Conservation (phyloP, 257 asterid species). For the Misopates orontium region DNA sequence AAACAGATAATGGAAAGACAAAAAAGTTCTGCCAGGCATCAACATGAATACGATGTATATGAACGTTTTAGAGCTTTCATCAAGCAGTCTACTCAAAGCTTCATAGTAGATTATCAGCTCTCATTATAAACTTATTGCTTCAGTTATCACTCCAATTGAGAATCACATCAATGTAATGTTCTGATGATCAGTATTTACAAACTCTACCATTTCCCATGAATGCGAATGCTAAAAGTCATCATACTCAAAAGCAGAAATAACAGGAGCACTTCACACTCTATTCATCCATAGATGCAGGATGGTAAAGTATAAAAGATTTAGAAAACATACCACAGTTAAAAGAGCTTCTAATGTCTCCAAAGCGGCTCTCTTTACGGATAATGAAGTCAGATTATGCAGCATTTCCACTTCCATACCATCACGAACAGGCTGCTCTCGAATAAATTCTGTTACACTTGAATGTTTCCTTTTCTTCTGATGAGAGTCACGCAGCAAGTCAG, state of each 20-base stretch:
- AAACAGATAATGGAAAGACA: too few species aligned
- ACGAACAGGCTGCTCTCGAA: slow-evolving; percentile 43
- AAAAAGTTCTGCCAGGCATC: neutral
- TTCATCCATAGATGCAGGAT: neutral
- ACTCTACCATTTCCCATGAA: too few species aligned
- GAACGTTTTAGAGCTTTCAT: too few species aligned
- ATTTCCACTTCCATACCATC: slow-evolving; percentile 45
- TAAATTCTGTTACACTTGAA: slow-evolving; percentile 38
- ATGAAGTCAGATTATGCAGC: slow-evolving; percentile 38
- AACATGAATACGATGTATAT: neutral
- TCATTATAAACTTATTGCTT: too few species aligned
- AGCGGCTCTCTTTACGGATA: slow-evolving; percentile 75
- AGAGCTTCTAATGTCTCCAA: slow-evolving; percentile 79
- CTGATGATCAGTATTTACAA: too few species aligned
- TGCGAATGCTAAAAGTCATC: neutral
- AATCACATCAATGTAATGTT: too few species aligned
- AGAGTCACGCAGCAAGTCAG: slow-evolving; percentile 35
- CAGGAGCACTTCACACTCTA: neutral
- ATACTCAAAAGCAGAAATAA: neutral
- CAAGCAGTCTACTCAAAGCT: neutral
- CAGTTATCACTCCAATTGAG: too few species aligned
- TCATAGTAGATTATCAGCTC: too few species aligned
- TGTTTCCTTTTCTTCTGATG: slow-evolving; percentile 77
- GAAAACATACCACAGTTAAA: slow-evolving; percentile 62
- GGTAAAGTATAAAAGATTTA: neutral